Evolutionary conservation across 1,284 basidiomycete genomes (phyloP).

Genomic region (Cryptococcus sp.): DNA sequence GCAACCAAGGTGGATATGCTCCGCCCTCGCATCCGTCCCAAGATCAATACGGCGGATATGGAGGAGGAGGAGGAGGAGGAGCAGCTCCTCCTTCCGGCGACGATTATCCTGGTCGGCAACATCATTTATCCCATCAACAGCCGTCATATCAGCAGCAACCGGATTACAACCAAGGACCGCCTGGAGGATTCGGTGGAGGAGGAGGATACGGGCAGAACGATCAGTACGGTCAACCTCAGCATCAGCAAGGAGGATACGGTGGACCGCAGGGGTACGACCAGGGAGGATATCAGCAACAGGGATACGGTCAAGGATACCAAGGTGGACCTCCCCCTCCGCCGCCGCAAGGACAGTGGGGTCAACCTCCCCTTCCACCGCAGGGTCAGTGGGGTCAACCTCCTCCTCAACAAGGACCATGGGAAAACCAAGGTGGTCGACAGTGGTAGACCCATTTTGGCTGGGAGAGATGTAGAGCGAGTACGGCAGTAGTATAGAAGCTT

Average conservation of each 20-base stretch:
- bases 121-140: slow-evolving; percentile 8
- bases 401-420: slow-evolving; percentile 2
- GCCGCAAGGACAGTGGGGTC: not conserved
- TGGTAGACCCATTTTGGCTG: too few species aligned
- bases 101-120: slow-evolving; percentile 10
- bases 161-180: not conserved
- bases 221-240: not conserved
- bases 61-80: too few species aligned
- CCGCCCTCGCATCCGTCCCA: slow-evolving; percentile 1
- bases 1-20: slow-evolving; percentile 6
- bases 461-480: too few species aligned
- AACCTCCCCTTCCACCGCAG: slow-evolving; percentile 3
- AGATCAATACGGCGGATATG: not conserved
- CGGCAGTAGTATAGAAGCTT: too few species aligned
- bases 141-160: slow-evolving; percentile 1
- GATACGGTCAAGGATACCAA: not conserved
- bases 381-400: slow-evolving; percentile 3
- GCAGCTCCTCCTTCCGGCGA: not conserved
- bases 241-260: slow-evolving; percentile 3
- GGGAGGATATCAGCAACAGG: not conserved
- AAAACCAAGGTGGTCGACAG: slow-evolving; percentile 1
- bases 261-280: too few species aligned
- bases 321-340: slow-evolving; percentile 4
- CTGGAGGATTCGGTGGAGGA: not conserved
- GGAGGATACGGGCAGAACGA: slow-evolving; percentile 1